Evolutionary conservation across 108 stramenopile species (phyloP).

Genomic region (Skeletonema menzelii): DNA sequence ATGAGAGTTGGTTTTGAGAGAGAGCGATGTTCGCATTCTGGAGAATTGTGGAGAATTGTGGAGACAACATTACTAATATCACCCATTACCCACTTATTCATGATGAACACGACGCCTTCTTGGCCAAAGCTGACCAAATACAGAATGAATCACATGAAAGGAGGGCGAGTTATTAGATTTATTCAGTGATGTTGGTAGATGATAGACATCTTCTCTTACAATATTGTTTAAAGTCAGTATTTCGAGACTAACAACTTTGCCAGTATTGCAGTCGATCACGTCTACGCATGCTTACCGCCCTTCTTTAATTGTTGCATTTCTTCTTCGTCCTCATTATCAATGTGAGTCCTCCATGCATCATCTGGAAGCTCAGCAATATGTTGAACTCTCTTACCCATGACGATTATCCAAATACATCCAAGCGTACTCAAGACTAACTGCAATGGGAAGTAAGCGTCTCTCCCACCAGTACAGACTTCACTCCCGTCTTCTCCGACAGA

Average conservation of each 20-base stretch:
- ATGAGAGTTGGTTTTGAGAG: constrained; percentile 62
- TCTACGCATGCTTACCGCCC: constrained; percentile 25
- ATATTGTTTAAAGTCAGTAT: too few species aligned
- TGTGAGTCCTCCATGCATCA: constrained; percentile 87
- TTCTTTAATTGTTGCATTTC: constrained; percentile 29
- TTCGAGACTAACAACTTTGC: background rate
- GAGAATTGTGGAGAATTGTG: background rate
- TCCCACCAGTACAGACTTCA: constrained; percentile 57
- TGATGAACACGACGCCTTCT: too few species aligned
- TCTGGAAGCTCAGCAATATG: constrained; percentile 74
- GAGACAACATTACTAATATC: too few species aligned
- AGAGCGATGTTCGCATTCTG: background rate
- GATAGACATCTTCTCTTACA: background rate
- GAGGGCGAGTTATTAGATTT: too few species aligned
- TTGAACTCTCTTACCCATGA: constrained; percentile 62
- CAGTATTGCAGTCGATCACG: background rate
- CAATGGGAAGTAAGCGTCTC: constrained; percentile 78
- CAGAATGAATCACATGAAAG: too few species aligned
- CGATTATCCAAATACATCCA: constrained; percentile 72
- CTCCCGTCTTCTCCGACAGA: constrained; percentile 16
- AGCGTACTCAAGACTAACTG: constrained; percentile 67
- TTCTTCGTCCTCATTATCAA: constrained; percentile 53
- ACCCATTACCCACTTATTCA: too few species aligned
- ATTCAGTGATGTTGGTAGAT: background rate
- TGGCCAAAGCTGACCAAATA: too few species aligned